Evolutionary conservation across 2,329 filamentous ascomycete genomes (phyloP), one percentile per base, ranked within the genome.

Genomic region (Fonsecaea monophora): DNA sequence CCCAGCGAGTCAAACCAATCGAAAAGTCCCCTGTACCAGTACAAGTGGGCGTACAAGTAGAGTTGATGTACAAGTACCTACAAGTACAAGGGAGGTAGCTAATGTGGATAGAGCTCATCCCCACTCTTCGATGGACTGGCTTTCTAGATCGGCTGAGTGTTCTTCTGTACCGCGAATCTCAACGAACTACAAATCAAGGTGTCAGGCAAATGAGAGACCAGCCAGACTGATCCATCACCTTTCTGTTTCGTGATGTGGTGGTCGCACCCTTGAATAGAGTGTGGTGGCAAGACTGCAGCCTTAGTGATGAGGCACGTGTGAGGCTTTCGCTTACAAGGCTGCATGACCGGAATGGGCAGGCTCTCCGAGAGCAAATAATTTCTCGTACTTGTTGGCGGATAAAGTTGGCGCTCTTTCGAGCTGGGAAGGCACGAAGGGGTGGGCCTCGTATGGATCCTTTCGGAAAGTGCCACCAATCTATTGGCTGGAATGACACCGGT

Each of bases 401-500:
- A 25, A 25, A 25, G 25, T 25, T 25, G 21, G 25, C 25, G 3
- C 25, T 25, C 13, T 18, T 6, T 2, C 37, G 13, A 38, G 25
- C 45, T 13, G 13, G 12, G 32, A 13, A 34, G 32, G 34, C 25
- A 25, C 25, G 25, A 25, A 25, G 2, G 25, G 25, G 25, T 60
- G 25, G 40, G 35, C 18, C 32, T 1, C 1, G 8, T 50, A 42
- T 60, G 57, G 45, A 25, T 50, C 45, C 45, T 25, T 50, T 25
- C 18, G 45, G 21, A 21, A 25, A 12, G 8, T 50, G 18, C 7
- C 18, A 21, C 18, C 9, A 6, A 1, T 37, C 50, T 30, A 59
- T 25, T 60, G 64, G 53, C 35, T 21, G 32, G 13, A 62, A 18
- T 9, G 37, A 56, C 59, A 68, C 66, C 66, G 62, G 66, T 68